These are phyloP conservation scores for Agaricus subrufescens DNA, from an alignment of 768 basidiomycete genomes.

Conservation along the genomic window DNA sequence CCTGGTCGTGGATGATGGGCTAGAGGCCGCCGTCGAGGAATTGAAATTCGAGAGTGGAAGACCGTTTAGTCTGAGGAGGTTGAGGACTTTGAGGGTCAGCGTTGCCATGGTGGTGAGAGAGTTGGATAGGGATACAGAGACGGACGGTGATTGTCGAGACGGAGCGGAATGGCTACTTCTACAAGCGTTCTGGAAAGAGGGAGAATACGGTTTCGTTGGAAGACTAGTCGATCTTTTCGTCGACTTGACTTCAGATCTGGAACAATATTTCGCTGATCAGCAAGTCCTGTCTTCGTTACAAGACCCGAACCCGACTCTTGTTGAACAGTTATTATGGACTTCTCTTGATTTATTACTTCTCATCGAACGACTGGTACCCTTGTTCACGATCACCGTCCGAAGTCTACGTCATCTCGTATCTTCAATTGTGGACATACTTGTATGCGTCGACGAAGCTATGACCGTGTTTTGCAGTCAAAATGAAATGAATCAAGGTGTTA, in stretches of 20 bases:
- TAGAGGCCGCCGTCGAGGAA: conserved; percentile 60
- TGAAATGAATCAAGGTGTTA: background rate
- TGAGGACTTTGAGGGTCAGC: conserved; percentile 62
- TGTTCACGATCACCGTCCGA: conserved; percentile 48
- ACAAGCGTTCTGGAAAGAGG: conserved; percentile 57
- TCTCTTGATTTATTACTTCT: conserved; percentile 50
- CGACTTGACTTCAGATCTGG: conserved; percentile 49
- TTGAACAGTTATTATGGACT: conserved; percentile 53
- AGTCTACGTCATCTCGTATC: conserved; percentile 38
- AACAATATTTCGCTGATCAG: conserved; percentile 42
- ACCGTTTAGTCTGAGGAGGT: conserved; percentile 45
- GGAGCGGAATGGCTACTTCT: conserved; percentile 52
- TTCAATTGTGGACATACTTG: conserved; percentile 50
- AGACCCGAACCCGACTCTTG: conserved; percentile 33
- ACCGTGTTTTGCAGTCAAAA: background rate
- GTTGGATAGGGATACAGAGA: conserved; percentile 28
- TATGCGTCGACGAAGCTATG: conserved; percentile 41
- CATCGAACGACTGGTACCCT: conserved; percentile 38
- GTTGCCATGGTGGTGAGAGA: conserved; percentile 52
- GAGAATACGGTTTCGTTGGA: conserved; percentile 49
- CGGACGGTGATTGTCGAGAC: conserved; percentile 20
- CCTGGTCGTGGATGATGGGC: conserved; percentile 62
- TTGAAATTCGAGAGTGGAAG: conserved; percentile 43
- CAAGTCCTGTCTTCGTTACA: conserved; percentile 15
- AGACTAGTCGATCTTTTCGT: conserved; percentile 33